Conservation (phyloP, 2,329 filamentous ascomycete species). For the Colletotrichum sp. region DNA sequence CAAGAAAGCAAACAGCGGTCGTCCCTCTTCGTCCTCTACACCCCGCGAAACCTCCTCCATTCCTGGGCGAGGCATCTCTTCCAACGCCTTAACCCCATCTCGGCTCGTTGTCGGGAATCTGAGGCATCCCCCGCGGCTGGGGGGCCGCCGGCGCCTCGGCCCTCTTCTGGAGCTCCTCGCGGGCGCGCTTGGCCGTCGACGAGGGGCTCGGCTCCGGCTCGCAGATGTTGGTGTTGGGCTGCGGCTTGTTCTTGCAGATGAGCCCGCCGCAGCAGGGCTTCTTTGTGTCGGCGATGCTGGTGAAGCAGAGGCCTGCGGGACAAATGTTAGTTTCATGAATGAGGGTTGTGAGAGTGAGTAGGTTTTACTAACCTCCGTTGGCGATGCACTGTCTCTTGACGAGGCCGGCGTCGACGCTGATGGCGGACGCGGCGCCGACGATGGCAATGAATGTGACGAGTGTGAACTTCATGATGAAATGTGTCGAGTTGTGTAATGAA, state of each 20-base stretch:
- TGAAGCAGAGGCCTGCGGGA: not conserved
- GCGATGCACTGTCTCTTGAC: slow-evolving; percentile 9
- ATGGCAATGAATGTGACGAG: not conserved
- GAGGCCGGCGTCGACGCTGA: slow-evolving; percentile 6
- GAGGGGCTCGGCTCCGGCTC: not conserved
- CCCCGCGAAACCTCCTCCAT: not conserved
- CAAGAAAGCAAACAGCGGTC: not conserved
- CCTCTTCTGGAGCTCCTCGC: not conserved
- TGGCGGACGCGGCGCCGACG: not conserved
- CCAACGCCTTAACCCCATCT: not conserved
- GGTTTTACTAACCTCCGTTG: not conserved
- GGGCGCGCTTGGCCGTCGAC: not conserved
- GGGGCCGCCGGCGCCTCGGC: not conserved
- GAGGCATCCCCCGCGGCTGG: not conserved
- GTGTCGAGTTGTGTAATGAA: not conserved
- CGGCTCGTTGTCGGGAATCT: not conserved
- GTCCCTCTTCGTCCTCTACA: not conserved
- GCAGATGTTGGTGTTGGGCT: not conserved
- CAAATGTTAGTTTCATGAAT: accelerated
- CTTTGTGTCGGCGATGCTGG: not conserved
- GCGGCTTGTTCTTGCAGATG: not conserved
- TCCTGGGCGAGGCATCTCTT: not conserved
- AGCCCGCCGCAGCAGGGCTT: slow-evolving; percentile 12
- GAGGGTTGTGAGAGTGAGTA: not conserved
- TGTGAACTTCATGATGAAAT: slow-evolving; percentile 5